Conservation (phyloP, 305 asterid genomes). For the Fraxinus floribunda region DNA sequence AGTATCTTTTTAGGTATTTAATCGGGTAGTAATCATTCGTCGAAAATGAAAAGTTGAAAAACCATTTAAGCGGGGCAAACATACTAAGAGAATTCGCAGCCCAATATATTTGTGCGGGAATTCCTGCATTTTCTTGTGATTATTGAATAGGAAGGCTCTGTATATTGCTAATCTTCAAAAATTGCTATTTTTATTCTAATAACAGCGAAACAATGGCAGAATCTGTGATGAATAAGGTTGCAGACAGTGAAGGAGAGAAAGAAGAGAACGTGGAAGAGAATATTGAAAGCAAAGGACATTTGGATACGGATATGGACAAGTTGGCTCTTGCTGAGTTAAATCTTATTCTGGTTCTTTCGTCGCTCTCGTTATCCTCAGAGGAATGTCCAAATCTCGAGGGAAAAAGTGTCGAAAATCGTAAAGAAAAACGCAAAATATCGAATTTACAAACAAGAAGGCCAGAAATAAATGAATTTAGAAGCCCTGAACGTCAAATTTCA, state of each 20-base stretch:
- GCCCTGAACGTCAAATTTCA: constrained; percentile 24
- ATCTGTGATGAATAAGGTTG: constrained; percentile 11
- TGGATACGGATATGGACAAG: constrained; percentile 1
- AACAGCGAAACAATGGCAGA: constrained; percentile 31
- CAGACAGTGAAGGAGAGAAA: not conserved
- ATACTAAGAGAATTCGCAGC: not conserved
- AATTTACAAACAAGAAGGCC: constrained; percentile 15
- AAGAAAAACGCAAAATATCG: constrained; percentile 7
- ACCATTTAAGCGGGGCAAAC: not conserved
- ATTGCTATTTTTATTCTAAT: not conserved
- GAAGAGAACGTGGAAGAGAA: constrained; percentile 17
- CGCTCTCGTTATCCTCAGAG: constrained; percentile 39
- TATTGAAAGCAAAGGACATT: not conserved
- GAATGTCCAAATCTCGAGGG: constrained; percentile 26
- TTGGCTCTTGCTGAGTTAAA: constrained; percentile 36
- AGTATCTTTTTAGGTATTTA: not conserved
- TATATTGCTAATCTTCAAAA: not conserved
- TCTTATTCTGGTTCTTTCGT: constrained; percentile 37
- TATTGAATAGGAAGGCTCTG: not conserved
- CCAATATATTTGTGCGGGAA: not conserved
- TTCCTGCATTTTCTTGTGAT: not conserved
- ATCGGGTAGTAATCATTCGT: not conserved
- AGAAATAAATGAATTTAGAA: constrained; percentile 27
- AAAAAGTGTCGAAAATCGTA: constrained; percentile 3
- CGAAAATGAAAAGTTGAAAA: not conserved